Evolutionary conservation across 306 rosid genomes (phyloP), one percentile per base, ranked within the genome.

Genomic region (Benincasa hispida): DNA sequence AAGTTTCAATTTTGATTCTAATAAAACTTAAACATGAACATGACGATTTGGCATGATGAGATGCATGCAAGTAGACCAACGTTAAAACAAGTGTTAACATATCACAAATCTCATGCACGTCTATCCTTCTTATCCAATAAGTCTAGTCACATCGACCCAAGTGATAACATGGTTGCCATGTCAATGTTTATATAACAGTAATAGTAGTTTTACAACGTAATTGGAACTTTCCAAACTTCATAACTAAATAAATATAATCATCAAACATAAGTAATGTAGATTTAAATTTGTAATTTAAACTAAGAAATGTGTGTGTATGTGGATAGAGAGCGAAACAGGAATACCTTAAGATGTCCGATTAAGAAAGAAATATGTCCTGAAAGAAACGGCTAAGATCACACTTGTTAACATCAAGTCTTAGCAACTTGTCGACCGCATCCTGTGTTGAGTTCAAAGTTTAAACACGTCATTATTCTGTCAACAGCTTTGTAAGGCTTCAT

Each of bases 371-470:
- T 74, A 91, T 80, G 62, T 83, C 89, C 83, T 77, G 88, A 50
- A 94, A 86, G 79, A 94, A 89, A 77, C 60, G 83, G 82, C 81
- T 84, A 28, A 92, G 61, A 77, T 92, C 87, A 21, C 91, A 91
- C 37, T 77, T 85, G 84, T 81, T 72, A 66, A 87, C 82, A 76
- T 90, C 92, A 48, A 90, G 92, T 39, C 84, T 87, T 89, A 94
- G 72, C 88, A 92, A 76, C 87, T 86, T 92, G 83, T 87, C 90
- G 79, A 82, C 84, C 48, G 88, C 85, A 75, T 79, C 87, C 97
- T 94, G 93, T 89, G 82, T 79, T 81, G 11, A 55, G 80, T n/a
- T 75, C 78, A 39, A 18, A 19, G 25, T 34, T 34, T 17, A 47
- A 21, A 5, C 30, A 17, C 21, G 51, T 25, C 65, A 12, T 42